Conservation (phyloP, 345 rosid species). For the Lepidium aucheri region DNA sequence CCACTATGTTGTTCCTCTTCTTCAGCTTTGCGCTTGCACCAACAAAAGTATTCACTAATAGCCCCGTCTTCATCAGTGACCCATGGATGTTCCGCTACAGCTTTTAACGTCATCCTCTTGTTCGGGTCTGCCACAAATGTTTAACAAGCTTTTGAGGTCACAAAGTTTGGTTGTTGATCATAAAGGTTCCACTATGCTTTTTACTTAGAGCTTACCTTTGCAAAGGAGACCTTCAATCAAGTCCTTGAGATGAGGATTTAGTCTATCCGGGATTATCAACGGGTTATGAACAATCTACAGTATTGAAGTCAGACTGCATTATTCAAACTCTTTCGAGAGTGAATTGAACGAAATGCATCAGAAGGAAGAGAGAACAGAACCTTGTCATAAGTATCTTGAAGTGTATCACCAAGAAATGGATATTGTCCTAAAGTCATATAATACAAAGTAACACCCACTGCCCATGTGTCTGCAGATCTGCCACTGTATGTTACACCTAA, state of each 20-base stretch:
- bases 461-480: slow-evolving; percentile 1
- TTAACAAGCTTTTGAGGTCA: too few species aligned
- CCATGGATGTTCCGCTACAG: slow-evolving; percentile 61
- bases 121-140: slow-evolving; percentile 48
- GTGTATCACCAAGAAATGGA: slow-evolving; percentile 45
- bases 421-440: neutral
- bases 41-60: slow-evolving; percentile 44
- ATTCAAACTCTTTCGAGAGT: neutral
- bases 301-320: neutral
- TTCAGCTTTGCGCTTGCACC: slow-evolving; percentile 58
- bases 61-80: slow-evolving; percentile 59
- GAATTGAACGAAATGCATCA: neutral
- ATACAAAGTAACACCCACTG: slow-evolving; percentile 5
- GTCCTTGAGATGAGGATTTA: slow-evolving; percentile 53
- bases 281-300: slow-evolving; percentile 66
- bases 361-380: slow-evolving; percentile 23
- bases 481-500: slow-evolving; percentile 2
- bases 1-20: neutral
- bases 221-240: slow-evolving; percentile 76
- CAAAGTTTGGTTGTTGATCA: neutral
- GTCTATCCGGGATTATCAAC: slow-evolving; percentile 41
- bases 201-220: slow-evolving; percentile 46
- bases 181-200: neutral
- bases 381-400: slow-evolving; percentile 91
- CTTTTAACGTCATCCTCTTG: slow-evolving; percentile 54